Evolutionary conservation across 768 basidiomycete species (phyloP).

Genomic region (Tulasnella sp.): DNA sequence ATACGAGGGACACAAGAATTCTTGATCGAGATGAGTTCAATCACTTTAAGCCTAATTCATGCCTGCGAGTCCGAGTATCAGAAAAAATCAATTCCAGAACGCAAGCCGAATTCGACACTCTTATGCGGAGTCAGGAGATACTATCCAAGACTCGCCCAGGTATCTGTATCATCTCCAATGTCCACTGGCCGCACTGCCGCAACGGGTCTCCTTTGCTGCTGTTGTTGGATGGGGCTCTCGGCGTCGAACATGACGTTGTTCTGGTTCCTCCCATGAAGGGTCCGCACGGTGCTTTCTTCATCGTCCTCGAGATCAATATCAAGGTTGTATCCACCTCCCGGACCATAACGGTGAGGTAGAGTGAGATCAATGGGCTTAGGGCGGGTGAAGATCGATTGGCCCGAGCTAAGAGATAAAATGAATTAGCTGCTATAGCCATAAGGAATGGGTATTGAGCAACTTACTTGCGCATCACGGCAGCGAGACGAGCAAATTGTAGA

Average conservation of each 20-base stretch:
- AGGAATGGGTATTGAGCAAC: constrained; percentile 35
- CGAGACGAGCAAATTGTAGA: constrained; percentile 84
- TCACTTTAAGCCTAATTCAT: no score
- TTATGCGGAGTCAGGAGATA: no score
- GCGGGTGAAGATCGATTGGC: constrained; percentile 78
- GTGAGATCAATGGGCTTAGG: constrained; percentile 81
- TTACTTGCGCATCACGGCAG: constrained; percentile 88
- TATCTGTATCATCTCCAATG: constrained; percentile 12
- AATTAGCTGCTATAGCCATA: constrained; percentile 30
- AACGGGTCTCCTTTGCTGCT: constrained; percentile 7
- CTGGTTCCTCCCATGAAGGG: neutral
- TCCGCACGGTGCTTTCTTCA: constrained; percentile 25
- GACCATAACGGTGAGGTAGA: constrained; percentile 39
- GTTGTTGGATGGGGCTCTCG: neutral
- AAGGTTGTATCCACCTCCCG: constrained; percentile 44
- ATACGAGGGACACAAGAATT: no score
- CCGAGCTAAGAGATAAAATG: constrained; percentile 43
- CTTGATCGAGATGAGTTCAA: no score
- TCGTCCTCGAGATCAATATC: constrained; percentile 67
- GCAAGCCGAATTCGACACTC: no score
- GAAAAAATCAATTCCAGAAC: no score
- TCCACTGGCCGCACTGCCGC: constrained; percentile 7
- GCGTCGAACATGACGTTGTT: constrained; percentile 17
- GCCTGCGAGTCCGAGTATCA: no score
- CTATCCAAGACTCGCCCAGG: constrained; percentile 7